Evolutionary conservation across 73 alveolate genomes (phyloP), one percentile per base, ranked within the genome.

Genomic region (Paraurostyla sp.): DNA sequence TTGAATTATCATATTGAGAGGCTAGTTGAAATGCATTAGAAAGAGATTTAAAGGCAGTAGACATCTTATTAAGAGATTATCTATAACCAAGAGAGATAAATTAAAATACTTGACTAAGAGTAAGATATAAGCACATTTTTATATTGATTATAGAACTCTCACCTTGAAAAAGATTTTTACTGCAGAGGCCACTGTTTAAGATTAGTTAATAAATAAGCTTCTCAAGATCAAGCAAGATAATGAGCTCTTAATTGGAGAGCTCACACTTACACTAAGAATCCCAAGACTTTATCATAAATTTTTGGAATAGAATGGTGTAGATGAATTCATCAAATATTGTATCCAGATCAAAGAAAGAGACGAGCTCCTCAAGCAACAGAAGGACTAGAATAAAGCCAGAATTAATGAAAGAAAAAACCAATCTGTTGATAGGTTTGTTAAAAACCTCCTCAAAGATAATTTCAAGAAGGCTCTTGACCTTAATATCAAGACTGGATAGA

Each of bases 241-340:
- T 45, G 65, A 48, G 38, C 29, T 25, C 46, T 45, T 48, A 56
- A 48, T 73, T 48, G 86, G 71, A 0, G 71, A 40, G 29, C 36
- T 73, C 27, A 48, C 49, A 20, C 51, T 73, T 1, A 18, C 46
- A 25, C 33, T 73, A 11, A 41, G 71, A 43, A 43, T 73, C 23
- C 86, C 86, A 6, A n/a, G 86, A 48, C 32, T 73, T 9, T 49
- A 73, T 45, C 86, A 73, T 27, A 73, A 73, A 73, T 73, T 73
- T 46, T 13, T 73, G 3, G 86, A 73, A 45, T 22, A 40, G 27
- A n/a, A 45, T 2, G 86, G 86, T 2, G 32, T 49, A 13, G 71
- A 73, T 73, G 86, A 42, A 7, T 73, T 73, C 33, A 71, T 73
- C 1, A 6, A 73, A 7, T 16, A 25, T 13, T 73, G 86, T 25